These are phyloP conservation scores for Fusarium incarnatum DNA, from an alignment of 2,329 filamentous ascomycete genomes.

Conservation along the genomic window DNA sequence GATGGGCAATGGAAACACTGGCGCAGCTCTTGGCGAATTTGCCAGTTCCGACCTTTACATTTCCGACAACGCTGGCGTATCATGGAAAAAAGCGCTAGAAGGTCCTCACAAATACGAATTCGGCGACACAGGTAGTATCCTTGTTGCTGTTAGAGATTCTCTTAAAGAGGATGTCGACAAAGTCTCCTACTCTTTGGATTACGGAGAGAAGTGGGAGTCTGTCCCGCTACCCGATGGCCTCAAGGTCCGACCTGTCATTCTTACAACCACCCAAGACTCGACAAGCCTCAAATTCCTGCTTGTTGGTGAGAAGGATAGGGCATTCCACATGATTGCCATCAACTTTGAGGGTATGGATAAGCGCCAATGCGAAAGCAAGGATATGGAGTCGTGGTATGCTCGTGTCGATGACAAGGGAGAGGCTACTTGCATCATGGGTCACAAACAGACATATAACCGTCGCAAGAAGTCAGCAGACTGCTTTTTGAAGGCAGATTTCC, in stretches of 20 bases:
- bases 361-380: slow-evolving; percentile 78
- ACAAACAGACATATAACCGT: slow-evolving; percentile 86
- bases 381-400: slow-evolving; percentile 91
- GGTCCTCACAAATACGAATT: slow-evolving; percentile 97
- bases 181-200: slow-evolving; percentile 83
- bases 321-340: slow-evolving; percentile 77
- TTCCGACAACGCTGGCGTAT: slow-evolving; percentile 89
- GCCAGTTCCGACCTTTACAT: slow-evolving; percentile 83
- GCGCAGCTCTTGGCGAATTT: slow-evolving; percentile 77
- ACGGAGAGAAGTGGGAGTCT: slow-evolving; percentile 85
- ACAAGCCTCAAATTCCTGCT: slow-evolving; percentile 92
- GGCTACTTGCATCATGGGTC: slow-evolving; percentile 93
- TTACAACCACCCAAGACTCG: slow-evolving; percentile 93
- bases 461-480: slow-evolving; percentile 90
- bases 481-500: slow-evolving; percentile 87
- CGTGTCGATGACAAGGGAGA: slow-evolving; percentile 83
- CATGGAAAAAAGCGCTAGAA: slow-evolving; percentile 80
- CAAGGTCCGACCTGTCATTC: slow-evolving; percentile 75
- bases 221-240: slow-evolving; percentile 74
- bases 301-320: slow-evolving; percentile 69
- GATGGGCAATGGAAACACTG: slow-evolving; percentile 94
- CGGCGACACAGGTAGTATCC: slow-evolving; percentile 89
- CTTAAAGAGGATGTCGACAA: slow-evolving; percentile 68
- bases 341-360: slow-evolving; percentile 88
- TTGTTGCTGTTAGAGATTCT: slow-evolving; percentile 85